Percentiles rank a stretch among this genome's conserved stretches.
phyloP scores from a whole-genome alignment of 768 basidiomycete genomes.

The Hericium alpestre region DNA sequence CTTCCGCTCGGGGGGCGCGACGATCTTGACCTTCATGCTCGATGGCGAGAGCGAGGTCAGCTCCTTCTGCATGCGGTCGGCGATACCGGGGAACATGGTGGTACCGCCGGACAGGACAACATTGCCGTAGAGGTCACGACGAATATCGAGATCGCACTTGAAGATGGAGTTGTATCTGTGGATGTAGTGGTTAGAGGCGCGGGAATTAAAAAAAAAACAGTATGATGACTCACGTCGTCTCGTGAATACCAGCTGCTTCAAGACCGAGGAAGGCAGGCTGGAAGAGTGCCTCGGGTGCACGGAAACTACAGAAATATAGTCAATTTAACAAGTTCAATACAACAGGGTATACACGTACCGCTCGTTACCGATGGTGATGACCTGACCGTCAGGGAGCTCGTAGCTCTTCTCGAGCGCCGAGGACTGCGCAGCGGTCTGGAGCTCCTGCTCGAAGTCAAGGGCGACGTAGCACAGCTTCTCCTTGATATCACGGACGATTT shows the following conservation, averaged over 20 bases:
- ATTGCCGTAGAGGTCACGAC: constrained; percentile 46
- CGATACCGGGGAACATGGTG: constrained; percentile 55
- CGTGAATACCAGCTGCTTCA: constrained; percentile 78
- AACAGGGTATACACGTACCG: constrained; percentile 24
- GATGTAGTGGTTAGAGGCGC: not conserved
- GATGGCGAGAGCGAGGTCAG: constrained; percentile 53
- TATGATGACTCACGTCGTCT: constrained; percentile 37
- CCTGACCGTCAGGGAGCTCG: constrained; percentile 87
- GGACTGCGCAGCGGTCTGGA: constrained; percentile 82
- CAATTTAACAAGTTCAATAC: not conserved
- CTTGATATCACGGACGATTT: constrained; percentile 96
- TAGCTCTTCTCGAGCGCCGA: constrained; percentile 89
- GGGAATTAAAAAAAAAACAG: not conserved
- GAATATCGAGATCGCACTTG: constrained; percentile 55
- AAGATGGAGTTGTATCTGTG: constrained; percentile 65
- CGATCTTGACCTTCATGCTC: constrained; percentile 63
- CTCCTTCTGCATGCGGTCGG: constrained; percentile 67
- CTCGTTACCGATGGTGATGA: constrained; percentile 77
- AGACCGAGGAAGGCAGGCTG: constrained; percentile 51
- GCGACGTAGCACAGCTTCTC: constrained; percentile 90
- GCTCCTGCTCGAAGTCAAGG: constrained; percentile 88
- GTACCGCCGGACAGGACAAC: constrained; percentile 53
- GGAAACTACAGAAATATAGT: constrained; percentile 29
- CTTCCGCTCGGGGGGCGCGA: constrained; percentile 60
- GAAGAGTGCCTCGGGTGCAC: constrained; percentile 47